These are phyloP conservation scores for Solanum okadae DNA, from an alignment of 257 asterid genomes.

Conservation along the genomic window DNA sequence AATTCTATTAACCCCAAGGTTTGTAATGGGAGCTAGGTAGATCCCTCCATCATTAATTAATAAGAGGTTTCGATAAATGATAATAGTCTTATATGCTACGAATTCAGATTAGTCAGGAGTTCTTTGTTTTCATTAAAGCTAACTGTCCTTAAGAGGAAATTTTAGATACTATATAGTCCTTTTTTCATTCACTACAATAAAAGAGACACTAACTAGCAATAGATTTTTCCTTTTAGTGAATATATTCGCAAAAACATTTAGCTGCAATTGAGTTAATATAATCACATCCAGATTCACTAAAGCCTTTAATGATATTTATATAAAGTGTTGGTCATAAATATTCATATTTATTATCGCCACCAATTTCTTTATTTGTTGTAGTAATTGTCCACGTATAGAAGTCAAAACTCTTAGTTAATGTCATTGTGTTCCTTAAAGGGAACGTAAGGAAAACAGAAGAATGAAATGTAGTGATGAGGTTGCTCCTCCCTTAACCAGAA, in stretches of 20 bases:
- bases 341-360: not conserved
- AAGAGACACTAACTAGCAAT: not conserved
- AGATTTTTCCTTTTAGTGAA: not conserved
- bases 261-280: not conserved
- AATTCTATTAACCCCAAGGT: not conserved
- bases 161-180: not conserved
- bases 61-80: not conserved
- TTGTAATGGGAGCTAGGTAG: not conserved
- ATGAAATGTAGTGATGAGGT: not conserved
- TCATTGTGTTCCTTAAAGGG: not conserved
- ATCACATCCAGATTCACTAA: not conserved
- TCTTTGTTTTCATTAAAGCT: not conserved
- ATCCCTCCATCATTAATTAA: not conserved
- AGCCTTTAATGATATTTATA: not conserved
- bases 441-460: not conserved
- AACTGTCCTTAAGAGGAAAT: not conserved
- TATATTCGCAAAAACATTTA: not conserved
- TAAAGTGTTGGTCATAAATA: not conserved
- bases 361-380: not conserved
- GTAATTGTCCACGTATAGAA: not conserved
- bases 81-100: not conserved
- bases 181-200: not conserved
- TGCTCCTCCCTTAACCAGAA: not conserved
- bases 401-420: not conserved
- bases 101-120: not conserved